These are phyloP conservation scores for Solanum gandarillasii DNA, from an alignment of 257 asterid species.

Conservation along the genomic window DNA sequence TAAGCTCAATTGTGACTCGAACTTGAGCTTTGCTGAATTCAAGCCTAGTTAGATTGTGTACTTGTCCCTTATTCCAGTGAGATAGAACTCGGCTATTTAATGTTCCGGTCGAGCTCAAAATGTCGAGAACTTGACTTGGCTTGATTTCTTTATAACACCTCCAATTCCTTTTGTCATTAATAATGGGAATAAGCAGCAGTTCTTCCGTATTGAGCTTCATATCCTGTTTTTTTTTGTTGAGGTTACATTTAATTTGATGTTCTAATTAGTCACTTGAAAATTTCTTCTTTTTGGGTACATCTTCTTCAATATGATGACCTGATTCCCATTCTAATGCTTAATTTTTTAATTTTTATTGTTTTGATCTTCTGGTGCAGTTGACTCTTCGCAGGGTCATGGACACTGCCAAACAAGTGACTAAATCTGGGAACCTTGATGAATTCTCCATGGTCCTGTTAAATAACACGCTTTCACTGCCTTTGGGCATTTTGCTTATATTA, in stretches of 20 bases:
- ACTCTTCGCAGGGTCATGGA: slow-evolving; percentile 91
- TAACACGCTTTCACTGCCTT: slow-evolving; percentile 79
- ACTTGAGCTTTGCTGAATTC: background rate
- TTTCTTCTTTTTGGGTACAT: background rate
- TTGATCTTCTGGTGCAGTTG: slow-evolving; percentile 35
- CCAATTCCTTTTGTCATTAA: background rate
- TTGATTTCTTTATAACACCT: background rate
- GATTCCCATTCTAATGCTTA: background rate
- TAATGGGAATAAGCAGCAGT: background rate
- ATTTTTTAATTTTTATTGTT: background rate
- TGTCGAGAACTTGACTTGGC: background rate
- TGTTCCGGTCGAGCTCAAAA: background rate
- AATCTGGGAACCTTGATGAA: slow-evolving; percentile 78
- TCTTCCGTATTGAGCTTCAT: background rate
- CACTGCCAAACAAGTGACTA: slow-evolving; percentile 83
- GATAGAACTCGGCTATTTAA: background rate
- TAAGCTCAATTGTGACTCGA: background rate
- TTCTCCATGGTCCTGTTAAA: slow-evolving; percentile 92
- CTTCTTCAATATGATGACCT: background rate
- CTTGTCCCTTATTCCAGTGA: background rate
- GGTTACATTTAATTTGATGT: background rate
- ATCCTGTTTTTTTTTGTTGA: background rate
- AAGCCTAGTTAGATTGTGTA: background rate
- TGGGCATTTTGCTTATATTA: slow-evolving; percentile 57
- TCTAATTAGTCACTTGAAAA: background rate